Conservation (phyloP, 768 basidiomycete species). For the Mycena haematopus region DNA sequence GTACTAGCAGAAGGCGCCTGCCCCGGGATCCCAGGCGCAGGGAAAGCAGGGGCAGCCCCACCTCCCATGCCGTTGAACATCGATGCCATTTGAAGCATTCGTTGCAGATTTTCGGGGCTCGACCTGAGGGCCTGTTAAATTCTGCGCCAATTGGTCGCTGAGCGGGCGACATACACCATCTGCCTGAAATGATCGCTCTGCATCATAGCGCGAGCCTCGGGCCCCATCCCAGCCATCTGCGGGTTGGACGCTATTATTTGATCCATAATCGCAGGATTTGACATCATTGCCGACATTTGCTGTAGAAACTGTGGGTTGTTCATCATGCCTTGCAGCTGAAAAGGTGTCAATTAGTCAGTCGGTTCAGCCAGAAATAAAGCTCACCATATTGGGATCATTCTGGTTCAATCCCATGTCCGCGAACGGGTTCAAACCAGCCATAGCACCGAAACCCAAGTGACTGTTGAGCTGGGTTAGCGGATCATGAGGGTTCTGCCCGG, state of each 20-base stretch:
- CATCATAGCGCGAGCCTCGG: constrained; percentile 81
- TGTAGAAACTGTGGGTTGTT: constrained; percentile 83
- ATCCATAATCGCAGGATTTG: constrained; percentile 88
- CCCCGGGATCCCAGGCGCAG: constrained; percentile 66
- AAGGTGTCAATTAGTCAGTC: constrained; percentile 13
- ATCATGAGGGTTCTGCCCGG: constrained; percentile 89
- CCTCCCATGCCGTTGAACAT: constrained; percentile 47
- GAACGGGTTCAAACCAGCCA: constrained; percentile 93
- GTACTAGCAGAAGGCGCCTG: constrained; percentile 37
- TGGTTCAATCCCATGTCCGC: constrained; percentile 88
- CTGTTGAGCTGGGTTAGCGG: constrained; percentile 86
- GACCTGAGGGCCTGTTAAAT: constrained; percentile 48
- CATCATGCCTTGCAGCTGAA: constrained; percentile 83
- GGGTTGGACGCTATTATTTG: constrained; percentile 86
- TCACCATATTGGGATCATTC: constrained; percentile 93
- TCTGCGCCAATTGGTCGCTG: not conserved
- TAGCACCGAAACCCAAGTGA: constrained; percentile 75
- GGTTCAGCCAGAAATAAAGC: constrained; percentile 32
- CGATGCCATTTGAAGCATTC: constrained; percentile 77
- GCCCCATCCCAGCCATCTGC: constrained; percentile 74
- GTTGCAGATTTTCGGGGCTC: constrained; percentile 78
- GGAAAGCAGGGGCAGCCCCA: constrained; percentile 49
- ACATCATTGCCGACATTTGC: constrained; percentile 88
- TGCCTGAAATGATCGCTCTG: constrained; percentile 77
- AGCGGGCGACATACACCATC: constrained; percentile 62